Base-by-base conservation (phyloP, 495 filamentous ascomycete species). In the Xylaria flabelliformis region DNA sequence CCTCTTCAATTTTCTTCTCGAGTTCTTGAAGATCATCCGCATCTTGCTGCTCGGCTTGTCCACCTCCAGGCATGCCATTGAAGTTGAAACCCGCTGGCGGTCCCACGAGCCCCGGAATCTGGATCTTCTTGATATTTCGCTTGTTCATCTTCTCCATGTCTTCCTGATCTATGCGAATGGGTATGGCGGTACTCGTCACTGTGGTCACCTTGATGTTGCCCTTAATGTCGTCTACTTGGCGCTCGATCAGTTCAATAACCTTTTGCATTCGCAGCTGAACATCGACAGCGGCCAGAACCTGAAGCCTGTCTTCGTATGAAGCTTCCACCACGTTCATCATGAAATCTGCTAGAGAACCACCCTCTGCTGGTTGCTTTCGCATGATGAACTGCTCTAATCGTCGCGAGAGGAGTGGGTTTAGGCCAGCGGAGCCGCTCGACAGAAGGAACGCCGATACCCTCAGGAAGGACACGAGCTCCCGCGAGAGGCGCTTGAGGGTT, bases 281-380 rank as follows among this genome's bases (percentile, higher is more conserved):
- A 75, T 94, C 88, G 19, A 95, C 79, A 2, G 94, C 88, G 36
- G 93, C 86, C 17, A 99, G 84, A 21, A 98, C 88, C 66, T 92
- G 88, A 41, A 99, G 85, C 83, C 94, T 97, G 74, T 99, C 96
- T 77, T 97, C 93, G 71, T 95, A 89, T 19, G 91, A 90, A 50
- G 90, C 89, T 64, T 97, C 92, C 3, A 97, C 88, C 34, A 98
- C 88, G 80, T 96, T 95, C 9, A 93, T 90, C 93, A 98, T 97
- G 74, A 98, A 97, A 78, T 99, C 97, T 9, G 96, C 96, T n/a
- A 99, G 84, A 9, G 88, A 85, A 8, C 95, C 96, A 5, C 96
- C 94, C 69, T 97, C 92, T 44, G 85, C 80, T 44, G 93, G 76
- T 64, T 91, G 90, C 72, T 95, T 95, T 79, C 88, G 90, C 1